These are phyloP conservation scores for Eucalyptus cloeziana DNA, from an alignment of 345 rosid genomes.

Conservation along the genomic window DNA sequence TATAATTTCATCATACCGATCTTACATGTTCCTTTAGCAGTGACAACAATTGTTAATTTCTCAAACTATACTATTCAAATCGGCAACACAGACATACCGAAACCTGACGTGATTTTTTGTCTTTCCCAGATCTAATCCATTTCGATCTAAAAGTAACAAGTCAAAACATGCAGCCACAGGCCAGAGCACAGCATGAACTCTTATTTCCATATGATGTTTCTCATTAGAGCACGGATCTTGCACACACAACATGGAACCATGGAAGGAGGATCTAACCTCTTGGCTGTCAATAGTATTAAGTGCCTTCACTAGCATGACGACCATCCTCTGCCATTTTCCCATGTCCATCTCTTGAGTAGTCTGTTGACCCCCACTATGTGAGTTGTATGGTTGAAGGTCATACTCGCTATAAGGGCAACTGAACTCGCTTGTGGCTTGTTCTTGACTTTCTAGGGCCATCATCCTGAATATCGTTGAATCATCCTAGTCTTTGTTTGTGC, in stretches of 20 bases:
- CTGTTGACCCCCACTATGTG: conserved; percentile 47
- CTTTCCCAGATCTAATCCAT: too few relatives aligned
- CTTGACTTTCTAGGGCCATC: conserved; percentile 55
- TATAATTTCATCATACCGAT: too few relatives aligned
- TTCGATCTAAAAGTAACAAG: too few relatives aligned
- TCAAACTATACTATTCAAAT: too few relatives aligned
- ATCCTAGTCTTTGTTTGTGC: conserved; percentile 47
- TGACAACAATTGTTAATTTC: too few relatives aligned
- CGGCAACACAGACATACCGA: too few relatives aligned
- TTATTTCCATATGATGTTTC: background rate
- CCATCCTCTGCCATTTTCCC: conserved; percentile 11
- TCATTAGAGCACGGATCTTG: background rate
- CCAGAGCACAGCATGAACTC: background rate
- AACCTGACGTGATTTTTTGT: too few relatives aligned
- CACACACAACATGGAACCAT: background rate
- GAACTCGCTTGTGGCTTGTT: conserved; percentile 34
- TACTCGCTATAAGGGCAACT: conserved; percentile 40
- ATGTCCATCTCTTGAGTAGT: conserved; percentile 32
- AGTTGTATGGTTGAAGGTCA: conserved; percentile 33
- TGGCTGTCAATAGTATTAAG: background rate
- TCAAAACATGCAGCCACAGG: background rate
- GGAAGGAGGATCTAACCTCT: background rate
- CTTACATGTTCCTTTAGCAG: too few relatives aligned
- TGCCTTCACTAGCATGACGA: background rate
- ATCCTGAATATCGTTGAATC: conserved; percentile 59